Base-by-base conservation (phyloP, 306 rosid genomes). In the Casuarina equisetifolia region DNA sequence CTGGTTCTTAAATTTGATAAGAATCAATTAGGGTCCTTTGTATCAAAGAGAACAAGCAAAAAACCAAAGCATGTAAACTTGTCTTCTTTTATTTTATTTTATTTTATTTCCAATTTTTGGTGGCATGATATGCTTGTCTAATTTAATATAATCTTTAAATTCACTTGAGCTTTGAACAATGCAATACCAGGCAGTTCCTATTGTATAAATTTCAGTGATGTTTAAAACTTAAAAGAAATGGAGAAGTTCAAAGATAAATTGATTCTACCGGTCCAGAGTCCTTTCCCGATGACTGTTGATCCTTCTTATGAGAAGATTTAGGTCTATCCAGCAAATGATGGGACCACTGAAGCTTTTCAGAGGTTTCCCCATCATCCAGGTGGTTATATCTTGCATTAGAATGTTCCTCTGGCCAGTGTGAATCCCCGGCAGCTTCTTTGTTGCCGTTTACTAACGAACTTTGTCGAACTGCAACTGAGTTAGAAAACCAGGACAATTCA, bases 401-500 rank as follows among this genome's bases (percentile, higher is more conserved):
- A 19, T 78, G 82, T 55, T 89, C 88, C 79, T 74, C 90, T 61
- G 78, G 86, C 97, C 96, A 90, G 66, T 84, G 78, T 13, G 87
- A 83, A 77, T 83, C 86, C 81, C 70, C 79, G 74, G 82, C 70
- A 79, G 78, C 77, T 74, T 86, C 78, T 49, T 82, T 83, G 72
- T 79, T 59, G 66, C 85, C 78, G 50, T 79, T 90, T 64, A 88
- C 85, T 62, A 38, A 78, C 16, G 85, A 90, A 77, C 69, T 88
- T 70, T 88, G 86, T 70, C 84, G 87, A 64, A 40, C 79, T 35
- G 91, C 89, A 46, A 87, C 83, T 1, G 96, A 93, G 82, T 77
- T 90, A 58, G 97, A 89, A 85, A 85, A 89, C 79, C 84, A 83
- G 45, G 93, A 88, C 7, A 90, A 72, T 44, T 87, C 84, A 57